Evolutionary conservation across 352 stramenopile species (phyloP), one percentile per base, ranked within the genome.

Genomic region (Phytopythium kandeliae): DNA sequence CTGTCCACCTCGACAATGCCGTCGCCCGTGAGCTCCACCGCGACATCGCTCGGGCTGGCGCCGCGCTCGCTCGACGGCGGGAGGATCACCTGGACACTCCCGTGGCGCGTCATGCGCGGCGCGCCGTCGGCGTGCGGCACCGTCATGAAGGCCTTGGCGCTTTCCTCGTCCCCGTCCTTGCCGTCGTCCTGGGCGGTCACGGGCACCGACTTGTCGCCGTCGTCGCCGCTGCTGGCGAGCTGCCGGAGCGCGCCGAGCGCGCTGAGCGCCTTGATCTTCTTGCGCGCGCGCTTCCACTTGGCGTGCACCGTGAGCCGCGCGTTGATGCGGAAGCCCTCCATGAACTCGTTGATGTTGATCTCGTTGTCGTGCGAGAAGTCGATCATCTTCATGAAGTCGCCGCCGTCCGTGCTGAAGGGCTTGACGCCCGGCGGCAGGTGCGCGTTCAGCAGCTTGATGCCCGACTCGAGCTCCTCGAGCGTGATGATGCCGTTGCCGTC

Each of bases 261-360:
- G 61, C 76, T 90, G n/a, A 93, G 63, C 22, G 69, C 83, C 55
- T 89, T 88, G 54, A 93, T 86, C 67, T 93, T 93, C 66, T 89
- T 91, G n/a, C 74, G 67, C 25, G 83, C 80, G 53, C 83, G 80
- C 63, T 86, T 89, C 83, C 83, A 93, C 64, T 93, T 93, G 49
- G 83, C 83, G 46, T 89, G 78, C 17, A 89, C 78, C 25, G 83
- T 94, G 41, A 94, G 69, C 59, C 86, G 91, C 33, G 83, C 83
- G 44, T 90, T 89, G 50, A 94, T 86, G 31, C 83, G 78, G 63
- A 94, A 94, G 48, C 83, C 81, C 48, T 94, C 83, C 74, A 94
- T 89, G 55, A 94, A 94, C 71, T 94, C 83, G 58, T 94, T 94
- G 52, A 94, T 94, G 68, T 94, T 92, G 64, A 94, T 85, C 54